Conservation (phyloP, 768 basidiomycete species). For the Podaxis sp. region DNA sequence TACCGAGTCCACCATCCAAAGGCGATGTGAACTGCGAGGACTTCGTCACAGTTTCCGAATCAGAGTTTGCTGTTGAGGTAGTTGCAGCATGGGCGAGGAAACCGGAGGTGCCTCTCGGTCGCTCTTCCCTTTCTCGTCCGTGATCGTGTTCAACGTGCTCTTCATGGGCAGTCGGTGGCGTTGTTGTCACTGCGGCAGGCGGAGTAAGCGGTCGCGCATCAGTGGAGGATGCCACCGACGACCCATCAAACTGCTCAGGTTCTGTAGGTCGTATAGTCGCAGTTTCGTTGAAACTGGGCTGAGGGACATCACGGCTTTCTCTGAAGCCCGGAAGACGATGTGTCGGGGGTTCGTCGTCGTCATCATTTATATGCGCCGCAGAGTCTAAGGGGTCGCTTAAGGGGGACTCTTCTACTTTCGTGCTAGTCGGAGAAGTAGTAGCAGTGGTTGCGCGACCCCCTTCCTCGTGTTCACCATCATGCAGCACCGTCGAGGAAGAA, state of each 20-base stretch:
- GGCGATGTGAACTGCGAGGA: constrained; percentile 30
- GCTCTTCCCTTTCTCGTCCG: not conserved
- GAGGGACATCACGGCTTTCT: constrained; percentile 36
- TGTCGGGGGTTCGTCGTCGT: constrained; percentile 29
- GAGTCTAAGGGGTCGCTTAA: constrained; percentile 31
- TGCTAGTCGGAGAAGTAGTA: not conserved
- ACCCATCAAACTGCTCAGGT: constrained; percentile 16
- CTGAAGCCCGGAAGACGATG: constrained; percentile 48
- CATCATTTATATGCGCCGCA: constrained; percentile 20
- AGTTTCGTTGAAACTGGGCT: constrained; percentile 34
- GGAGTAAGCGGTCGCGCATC: constrained; percentile 1
- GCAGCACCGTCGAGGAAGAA: constrained; percentile 7
- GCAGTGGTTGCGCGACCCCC: not conserved
- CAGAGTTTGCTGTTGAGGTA: not conserved
- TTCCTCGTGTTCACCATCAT: constrained; percentile 15
- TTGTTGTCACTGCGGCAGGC: not conserved
- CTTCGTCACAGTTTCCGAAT: not conserved
- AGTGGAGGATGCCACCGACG: constrained; percentile 13
- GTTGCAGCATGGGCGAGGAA: constrained; percentile 4
- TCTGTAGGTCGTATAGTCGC: constrained; percentile 36
- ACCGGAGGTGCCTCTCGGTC: not conserved
- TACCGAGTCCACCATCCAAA: constrained; percentile 23
- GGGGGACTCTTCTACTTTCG: constrained; percentile 18
- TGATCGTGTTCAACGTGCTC: constrained; percentile 1
- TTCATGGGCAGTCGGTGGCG: not conserved